Base-by-base conservation (phyloP, 768 basidiomycete genomes). In the Agrocybe chaxingu region DNA sequence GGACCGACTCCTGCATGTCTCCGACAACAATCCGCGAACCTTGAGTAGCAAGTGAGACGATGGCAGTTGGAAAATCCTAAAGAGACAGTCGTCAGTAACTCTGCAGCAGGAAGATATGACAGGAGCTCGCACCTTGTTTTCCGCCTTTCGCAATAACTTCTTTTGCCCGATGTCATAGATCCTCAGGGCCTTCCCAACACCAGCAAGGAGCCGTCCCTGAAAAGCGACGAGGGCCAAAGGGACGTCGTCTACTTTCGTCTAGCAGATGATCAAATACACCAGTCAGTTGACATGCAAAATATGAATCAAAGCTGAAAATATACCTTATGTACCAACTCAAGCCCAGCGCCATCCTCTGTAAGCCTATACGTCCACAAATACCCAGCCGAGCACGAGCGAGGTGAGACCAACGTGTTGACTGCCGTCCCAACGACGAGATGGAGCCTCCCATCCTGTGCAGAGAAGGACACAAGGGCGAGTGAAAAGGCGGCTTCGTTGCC, bases 91-190 rank as follows among this genome's bases (percentile, higher is more conserved):
- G 36, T 8, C 13, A 43, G 44, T 50, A 24, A 24, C 3, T 24
- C 24, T 24, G 5, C 2, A 46, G 37, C 34, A 34, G 7, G 10
- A 44, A 8, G 48, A 38, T 24, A 12, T 3, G 51, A 32, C 10
- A 11, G 29, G 11, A 13, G 16, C 45, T 62, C 76, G 24, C 57
- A 92, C 95, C 78, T 94, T 98, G 68, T 96, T 98, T 69, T 99
- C 97, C 41, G 89, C 91, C 68, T 99, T 99, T 18, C 97, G 82
- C 19, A 99, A 74, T 54, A 99, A 76, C 60, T 98, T 98, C 71
- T 97, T 98, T 77, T 96, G 98, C 34, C 97, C 97, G 38, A 98
- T 87, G 61, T 99, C 97, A 64, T 98, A 99, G 42, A 99, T 75
- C 48, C 96, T 75, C 54, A 99, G 68, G 2, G 95, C 82, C 62